These are phyloP conservation scores for Juncus inflexus DNA, from an alignment of 176 grass and related monocot genomes.

Conservation along the genomic window DNA sequence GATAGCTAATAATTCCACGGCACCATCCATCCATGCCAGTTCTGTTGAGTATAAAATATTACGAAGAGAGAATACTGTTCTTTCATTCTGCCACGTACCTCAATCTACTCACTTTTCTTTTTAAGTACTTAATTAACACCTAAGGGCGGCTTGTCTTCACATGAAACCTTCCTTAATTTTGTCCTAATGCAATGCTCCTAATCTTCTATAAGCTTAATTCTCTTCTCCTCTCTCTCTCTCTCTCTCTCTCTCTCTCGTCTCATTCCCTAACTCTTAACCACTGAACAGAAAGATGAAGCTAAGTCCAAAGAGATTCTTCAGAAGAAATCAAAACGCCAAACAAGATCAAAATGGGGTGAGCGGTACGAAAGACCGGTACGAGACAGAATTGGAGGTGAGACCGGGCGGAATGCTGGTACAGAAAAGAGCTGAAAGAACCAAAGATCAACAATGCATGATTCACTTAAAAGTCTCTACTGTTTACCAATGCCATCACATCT, in stretches of 20 bases:
- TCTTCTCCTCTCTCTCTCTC: neutral
- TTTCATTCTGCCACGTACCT: constrained; percentile 11
- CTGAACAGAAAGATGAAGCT: constrained; percentile 51
- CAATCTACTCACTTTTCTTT: constrained; percentile 29
- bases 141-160: constrained; percentile 43
- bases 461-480: constrained; percentile 38
- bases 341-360: constrained; percentile 34
- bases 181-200: constrained; percentile 25
- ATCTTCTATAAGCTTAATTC: constrained; percentile 13
- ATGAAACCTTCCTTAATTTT: constrained; percentile 30
- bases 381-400: constrained; percentile 65
- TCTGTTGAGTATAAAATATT: constrained; percentile 7
- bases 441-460: constrained; percentile 26
- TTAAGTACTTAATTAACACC: constrained; percentile 27
- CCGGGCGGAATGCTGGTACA: constrained; percentile 85
- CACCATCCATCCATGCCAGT: constrained; percentile 26
- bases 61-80: constrained; percentile 22
- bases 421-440: constrained; percentile 43
- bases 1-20: neutral
- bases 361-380: constrained; percentile 42
- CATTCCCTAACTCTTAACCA: neutral
- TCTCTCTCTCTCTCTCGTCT: neutral
- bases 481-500: constrained; percentile 60
- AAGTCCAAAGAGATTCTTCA: constrained; percentile 70
- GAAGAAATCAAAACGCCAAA: constrained; percentile 35